Evolutionary conservation across 2,329 filamentous ascomycete species (phyloP).

Genomic region (Colletotrichum caudatum): DNA sequence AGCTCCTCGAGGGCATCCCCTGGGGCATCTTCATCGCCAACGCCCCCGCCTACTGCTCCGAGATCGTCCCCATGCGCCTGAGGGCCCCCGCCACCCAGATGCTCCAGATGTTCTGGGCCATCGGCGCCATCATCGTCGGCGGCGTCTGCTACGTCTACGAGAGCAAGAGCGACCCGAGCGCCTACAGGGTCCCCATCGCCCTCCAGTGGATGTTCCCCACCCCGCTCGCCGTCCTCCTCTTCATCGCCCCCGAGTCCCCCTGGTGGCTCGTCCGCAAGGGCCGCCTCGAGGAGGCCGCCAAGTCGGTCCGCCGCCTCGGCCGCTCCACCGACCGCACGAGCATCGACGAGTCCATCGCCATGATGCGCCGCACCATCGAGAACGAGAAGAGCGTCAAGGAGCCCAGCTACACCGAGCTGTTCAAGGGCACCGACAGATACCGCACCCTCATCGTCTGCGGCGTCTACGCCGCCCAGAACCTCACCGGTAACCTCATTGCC

Average conservation of each 20-base stretch:
- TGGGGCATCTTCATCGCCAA: constrained; percentile 77
- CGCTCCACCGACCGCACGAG: constrained; percentile 43
- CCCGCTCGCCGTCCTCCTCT: constrained; percentile 63
- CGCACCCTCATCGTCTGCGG: constrained; percentile 67
- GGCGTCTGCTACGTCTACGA: constrained; percentile 68
- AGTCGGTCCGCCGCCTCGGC: constrained; percentile 61
- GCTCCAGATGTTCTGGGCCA: constrained; percentile 75
- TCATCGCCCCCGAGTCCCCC: constrained; percentile 64
- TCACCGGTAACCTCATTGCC: constrained; percentile 73
- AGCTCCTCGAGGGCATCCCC: constrained; percentile 71
- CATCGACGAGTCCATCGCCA: constrained; percentile 43
- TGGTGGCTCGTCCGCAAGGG: constrained; percentile 69
- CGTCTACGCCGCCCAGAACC: constrained; percentile 70
- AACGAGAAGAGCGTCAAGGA: constrained; percentile 62
- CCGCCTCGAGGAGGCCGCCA: constrained; percentile 57
- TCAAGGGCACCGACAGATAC: constrained; percentile 66
- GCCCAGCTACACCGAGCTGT: constrained; percentile 63
- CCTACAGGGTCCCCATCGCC: constrained; percentile 63
- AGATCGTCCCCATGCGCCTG: constrained; percentile 70
- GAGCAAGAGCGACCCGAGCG: constrained; percentile 43
- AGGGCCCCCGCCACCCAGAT: constrained; percentile 70
- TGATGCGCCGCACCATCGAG: constrained; percentile 62
- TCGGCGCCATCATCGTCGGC: constrained; percentile 71
- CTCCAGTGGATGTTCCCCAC: constrained; percentile 71
- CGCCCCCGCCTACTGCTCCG: constrained; percentile 71